These are phyloP conservation scores for Boletus rex-veris DNA, from an alignment of 768 basidiomycete species.

Conservation along the genomic window DNA sequence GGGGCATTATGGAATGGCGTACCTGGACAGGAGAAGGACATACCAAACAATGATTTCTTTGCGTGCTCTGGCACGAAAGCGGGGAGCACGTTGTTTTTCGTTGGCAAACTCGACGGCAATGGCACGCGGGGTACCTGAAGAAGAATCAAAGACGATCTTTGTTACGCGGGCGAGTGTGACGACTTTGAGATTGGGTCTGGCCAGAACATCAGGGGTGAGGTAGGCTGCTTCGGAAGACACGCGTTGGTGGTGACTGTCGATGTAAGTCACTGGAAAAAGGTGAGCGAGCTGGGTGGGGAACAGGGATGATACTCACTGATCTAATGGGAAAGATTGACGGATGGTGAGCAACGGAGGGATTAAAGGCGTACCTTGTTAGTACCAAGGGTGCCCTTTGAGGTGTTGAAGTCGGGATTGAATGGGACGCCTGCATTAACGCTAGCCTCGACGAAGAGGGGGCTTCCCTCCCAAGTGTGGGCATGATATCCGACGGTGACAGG, in stretches of 20 bases:
- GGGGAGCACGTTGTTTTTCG: constrained; percentile 17
- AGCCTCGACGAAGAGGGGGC: constrained; percentile 52
- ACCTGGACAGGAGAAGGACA: constrained; percentile 11
- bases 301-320: constrained; percentile 36
- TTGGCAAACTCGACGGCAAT: constrained; percentile 60
- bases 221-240: constrained; percentile 67
- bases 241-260: constrained; percentile 48
- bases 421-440: constrained; percentile 51
- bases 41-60: constrained; percentile 65
- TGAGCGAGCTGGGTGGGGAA: background rate
- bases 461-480: constrained; percentile 42
- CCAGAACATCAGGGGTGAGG: constrained; percentile 59
- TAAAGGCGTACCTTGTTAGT: constrained; percentile 49
- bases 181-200: constrained; percentile 63
- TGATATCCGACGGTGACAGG: constrained; percentile 61
- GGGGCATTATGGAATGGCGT: background rate
- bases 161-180: constrained; percentile 55
- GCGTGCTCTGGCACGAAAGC: constrained; percentile 45
- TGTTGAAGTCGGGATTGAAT: constrained; percentile 54
- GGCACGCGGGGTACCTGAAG: constrained; percentile 41
- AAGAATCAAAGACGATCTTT: constrained; percentile 51
- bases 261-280: constrained; percentile 56
- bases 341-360: background rate
- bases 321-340: constrained; percentile 20
- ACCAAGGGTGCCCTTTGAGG: constrained; percentile 53